These are phyloP conservation scores for Bondarzewia mesenterica DNA, from an alignment of 1,284 basidiomycete genomes.

Conservation along the genomic window DNA sequence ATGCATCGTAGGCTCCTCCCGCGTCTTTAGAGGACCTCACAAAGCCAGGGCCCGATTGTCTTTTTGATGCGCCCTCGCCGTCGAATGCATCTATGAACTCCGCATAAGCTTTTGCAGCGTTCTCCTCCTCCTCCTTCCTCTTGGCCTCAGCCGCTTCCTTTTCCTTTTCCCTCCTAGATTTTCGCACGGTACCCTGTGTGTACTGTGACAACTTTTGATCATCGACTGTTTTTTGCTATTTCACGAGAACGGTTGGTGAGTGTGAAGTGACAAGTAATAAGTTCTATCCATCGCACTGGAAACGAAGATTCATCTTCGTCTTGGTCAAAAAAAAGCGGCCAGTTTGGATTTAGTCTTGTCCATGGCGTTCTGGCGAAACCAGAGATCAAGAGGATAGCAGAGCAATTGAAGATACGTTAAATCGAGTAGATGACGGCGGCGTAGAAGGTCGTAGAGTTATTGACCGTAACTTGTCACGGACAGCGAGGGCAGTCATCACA, in stretches of 20 bases:
- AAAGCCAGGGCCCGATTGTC: constrained; percentile 55
- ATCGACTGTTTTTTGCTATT: constrained; percentile 71
- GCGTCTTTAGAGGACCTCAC: constrained; percentile 63
- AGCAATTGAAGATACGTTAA: background rate
- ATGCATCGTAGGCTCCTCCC: constrained; percentile 35
- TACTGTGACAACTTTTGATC: constrained; percentile 73
- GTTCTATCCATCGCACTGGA: constrained; percentile 76
- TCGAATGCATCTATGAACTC: constrained; percentile 87
- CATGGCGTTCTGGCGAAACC: constrained; percentile 33
- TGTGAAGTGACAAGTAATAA: constrained; percentile 39
- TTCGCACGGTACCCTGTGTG: constrained; percentile 63
- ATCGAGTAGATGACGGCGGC: too few relatives aligned
- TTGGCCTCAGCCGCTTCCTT: constrained; percentile 85
- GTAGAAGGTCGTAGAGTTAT: too few relatives aligned
- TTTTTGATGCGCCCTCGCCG: constrained; percentile 49
- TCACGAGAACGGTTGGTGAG: constrained; percentile 44
- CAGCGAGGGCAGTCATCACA: too few relatives aligned
- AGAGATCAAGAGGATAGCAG: background rate
- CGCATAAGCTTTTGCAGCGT: constrained; percentile 71
- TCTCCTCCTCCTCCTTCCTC: constrained; percentile 74
- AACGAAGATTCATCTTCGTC: constrained; percentile 76
- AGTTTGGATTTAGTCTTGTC: constrained; percentile 72
- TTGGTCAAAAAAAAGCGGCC: constrained; percentile 73
- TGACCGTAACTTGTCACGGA: too few relatives aligned
- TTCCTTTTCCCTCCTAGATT: constrained; percentile 80